Evolutionary conservation across 768 basidiomycete species (phyloP).

Genomic region (Filobasidium floriforme): DNA sequence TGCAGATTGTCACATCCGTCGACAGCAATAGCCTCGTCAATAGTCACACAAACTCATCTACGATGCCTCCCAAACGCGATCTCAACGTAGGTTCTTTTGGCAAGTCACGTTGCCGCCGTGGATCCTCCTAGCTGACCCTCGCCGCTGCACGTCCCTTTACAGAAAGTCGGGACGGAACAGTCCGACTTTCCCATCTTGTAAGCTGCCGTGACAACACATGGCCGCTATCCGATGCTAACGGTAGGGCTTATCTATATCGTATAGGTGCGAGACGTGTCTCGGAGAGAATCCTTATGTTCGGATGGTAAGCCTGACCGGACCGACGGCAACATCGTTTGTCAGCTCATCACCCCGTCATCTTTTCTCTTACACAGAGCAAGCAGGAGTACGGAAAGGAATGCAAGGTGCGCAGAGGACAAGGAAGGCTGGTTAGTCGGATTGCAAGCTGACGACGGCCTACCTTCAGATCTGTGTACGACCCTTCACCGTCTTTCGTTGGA

Average conservation of each 20-base stretch:
- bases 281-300: constrained; percentile 86
- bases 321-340: neutral
- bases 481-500: constrained; percentile 97
- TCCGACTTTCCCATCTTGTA: constrained; percentile 45
- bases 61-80: constrained; percentile 39
- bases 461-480: constrained; percentile 76
- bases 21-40: too few species aligned
- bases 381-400: constrained; percentile 94
- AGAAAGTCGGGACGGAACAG: constrained; percentile 44
- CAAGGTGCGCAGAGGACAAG: constrained; percentile 48
- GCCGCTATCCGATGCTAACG: neutral
- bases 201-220: constrained; percentile 23
- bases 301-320: constrained; percentile 59
- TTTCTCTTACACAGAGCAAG: constrained; percentile 60
- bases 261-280: constrained; percentile 49
- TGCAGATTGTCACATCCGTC: too few species aligned
- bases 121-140: too few species aligned
- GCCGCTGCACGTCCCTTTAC: neutral
- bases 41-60: neutral
- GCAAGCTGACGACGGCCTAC: neutral
- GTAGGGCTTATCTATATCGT: neutral
- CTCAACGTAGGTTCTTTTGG: constrained; percentile 35
- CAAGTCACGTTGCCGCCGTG: neutral
- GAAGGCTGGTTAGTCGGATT: neutral
- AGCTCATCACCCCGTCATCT: neutral